phyloP scores from a whole-genome alignment of 2,329 filamentous ascomycete genomes.

The Pestalotiopsis sp. region DNA sequence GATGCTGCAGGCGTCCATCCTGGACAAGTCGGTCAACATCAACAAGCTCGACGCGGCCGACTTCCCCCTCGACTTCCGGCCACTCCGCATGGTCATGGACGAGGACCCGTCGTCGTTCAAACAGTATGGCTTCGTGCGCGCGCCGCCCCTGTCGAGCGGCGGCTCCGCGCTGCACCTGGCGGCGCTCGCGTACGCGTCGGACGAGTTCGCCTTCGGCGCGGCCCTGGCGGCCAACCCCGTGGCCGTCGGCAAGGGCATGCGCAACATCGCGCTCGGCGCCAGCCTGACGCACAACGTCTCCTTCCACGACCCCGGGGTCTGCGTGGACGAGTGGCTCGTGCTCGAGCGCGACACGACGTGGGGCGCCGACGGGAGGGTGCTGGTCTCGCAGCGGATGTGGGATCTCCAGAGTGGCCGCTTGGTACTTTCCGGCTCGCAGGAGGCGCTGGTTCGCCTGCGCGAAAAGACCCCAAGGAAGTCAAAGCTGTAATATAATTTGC shows the following conservation, averaged over 20 bases:
- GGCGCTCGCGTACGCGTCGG: conserved; percentile 18
- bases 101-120: not conserved
- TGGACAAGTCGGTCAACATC: not conserved
- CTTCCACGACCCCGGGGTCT: conserved; percentile 15
- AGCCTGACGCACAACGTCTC: conserved; percentile 19
- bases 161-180: conserved; percentile 10
- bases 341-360: conserved; percentile 18
- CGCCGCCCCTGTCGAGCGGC: not conserved
- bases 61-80: conserved; percentile 9
- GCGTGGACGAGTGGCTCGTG: conserved; percentile 17
- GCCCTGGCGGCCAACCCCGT: conserved; percentile 12
- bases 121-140: not conserved
- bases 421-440: conserved; percentile 14
- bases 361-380: conserved; percentile 15
- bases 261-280: conserved; percentile 17
- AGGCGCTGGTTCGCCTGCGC: conserved; percentile 15
- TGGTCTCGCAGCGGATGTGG: conserved; percentile 15
- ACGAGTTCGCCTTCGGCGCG: conserved; percentile 16
- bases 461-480: not conserved
- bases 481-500: not conserved
- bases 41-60: conserved; percentile 2
- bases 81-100: not conserved
- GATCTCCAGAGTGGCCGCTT: conserved; percentile 11
- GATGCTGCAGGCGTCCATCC: not conserved
- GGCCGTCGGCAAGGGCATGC: conserved; percentile 3